Conservation (phyloP, 2,329 filamentous ascomycete species). For the Fulvia fulva region DNA sequence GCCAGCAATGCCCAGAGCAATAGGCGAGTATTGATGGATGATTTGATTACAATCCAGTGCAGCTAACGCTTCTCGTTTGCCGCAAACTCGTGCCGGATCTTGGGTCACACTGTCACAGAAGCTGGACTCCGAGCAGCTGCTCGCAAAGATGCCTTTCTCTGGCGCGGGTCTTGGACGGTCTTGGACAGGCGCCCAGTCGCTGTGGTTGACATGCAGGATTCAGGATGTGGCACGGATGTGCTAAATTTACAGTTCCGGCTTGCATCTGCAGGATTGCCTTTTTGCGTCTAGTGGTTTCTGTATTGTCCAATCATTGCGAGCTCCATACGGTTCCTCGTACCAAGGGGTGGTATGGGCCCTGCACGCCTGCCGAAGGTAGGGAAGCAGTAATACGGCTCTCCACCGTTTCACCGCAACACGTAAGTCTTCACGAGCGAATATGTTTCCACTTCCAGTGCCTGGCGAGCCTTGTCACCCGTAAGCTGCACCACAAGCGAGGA, state of each 20-base stretch:
- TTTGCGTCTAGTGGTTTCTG: background rate
- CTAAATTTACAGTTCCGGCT: conserved; percentile 2
- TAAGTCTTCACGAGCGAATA: background rate
- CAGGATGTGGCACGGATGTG: background rate
- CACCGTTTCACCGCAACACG: background rate
- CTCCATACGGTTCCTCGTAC: background rate
- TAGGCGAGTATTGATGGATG: too few relatives aligned
- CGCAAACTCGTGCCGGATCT: background rate
- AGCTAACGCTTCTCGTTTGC: background rate
- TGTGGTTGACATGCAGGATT: background rate
- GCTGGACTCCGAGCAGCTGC: too few relatives aligned
- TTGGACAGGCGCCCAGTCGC: background rate
- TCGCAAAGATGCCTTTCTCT: background rate
- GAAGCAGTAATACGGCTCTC: conserved; percentile 3
- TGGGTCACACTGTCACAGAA: background rate
- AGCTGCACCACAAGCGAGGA: background rate
- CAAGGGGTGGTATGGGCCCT: background rate
- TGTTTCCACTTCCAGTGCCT: background rate
- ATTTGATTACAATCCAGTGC: too few relatives aligned
- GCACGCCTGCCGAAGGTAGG: background rate
- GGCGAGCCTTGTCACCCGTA: background rate
- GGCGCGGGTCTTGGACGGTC: background rate
- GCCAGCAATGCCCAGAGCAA: background rate
- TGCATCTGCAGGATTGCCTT: background rate
- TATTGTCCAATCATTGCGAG: background rate